Conservation (phyloP, 176 grass and related monocot species). For the Cocos nucifera region DNA sequence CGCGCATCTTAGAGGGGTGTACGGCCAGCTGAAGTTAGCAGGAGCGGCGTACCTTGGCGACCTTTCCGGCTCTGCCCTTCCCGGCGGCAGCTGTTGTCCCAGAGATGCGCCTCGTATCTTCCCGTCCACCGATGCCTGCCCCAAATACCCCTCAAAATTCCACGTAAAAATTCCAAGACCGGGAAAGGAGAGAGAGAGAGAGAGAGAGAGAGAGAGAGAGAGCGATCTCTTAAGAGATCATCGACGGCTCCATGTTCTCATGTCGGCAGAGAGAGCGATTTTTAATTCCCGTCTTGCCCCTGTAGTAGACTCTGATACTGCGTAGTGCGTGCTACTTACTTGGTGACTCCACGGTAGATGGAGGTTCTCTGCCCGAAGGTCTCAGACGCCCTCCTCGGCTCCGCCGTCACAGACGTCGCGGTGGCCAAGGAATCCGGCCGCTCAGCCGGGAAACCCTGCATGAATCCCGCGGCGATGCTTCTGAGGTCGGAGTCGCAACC, state of each 20-base stretch:
- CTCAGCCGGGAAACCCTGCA: slow-evolving; percentile 26
- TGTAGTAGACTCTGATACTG: too few species aligned
- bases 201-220: too few species aligned
- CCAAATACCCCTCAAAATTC: slow-evolving; percentile 12
- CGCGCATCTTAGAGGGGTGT: too few species aligned
- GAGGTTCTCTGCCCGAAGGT: slow-evolving; percentile 87
- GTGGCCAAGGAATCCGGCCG: slow-evolving; percentile 20
- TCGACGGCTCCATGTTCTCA: neutral
- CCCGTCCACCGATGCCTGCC: slow-evolving; percentile 88
- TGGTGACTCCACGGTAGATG: slow-evolving; percentile 90
- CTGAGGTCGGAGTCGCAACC: slow-evolving; percentile 46
- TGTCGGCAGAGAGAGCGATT: too few species aligned
- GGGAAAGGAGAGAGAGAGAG: slow-evolving; percentile 2
- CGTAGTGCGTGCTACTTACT: slow-evolving; percentile 19
- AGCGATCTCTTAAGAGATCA: too few species aligned
- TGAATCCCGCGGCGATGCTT: slow-evolving; percentile 72
- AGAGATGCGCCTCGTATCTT: slow-evolving; percentile 90
- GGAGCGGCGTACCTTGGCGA: slow-evolving; percentile 48
- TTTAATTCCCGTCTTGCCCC: too few species aligned
- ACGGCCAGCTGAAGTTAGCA: neutral
- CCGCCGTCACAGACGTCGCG: slow-evolving; percentile 29
- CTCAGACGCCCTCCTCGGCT: slow-evolving; percentile 38
- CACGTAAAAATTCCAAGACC: neutral
- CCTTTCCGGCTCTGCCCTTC: slow-evolving; percentile 98
- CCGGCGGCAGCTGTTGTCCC: slow-evolving; percentile 96